Evolutionary conservation across 495 filamentous ascomycete genomes (phyloP).

Genomic region (Penicillium arizonense): DNA sequence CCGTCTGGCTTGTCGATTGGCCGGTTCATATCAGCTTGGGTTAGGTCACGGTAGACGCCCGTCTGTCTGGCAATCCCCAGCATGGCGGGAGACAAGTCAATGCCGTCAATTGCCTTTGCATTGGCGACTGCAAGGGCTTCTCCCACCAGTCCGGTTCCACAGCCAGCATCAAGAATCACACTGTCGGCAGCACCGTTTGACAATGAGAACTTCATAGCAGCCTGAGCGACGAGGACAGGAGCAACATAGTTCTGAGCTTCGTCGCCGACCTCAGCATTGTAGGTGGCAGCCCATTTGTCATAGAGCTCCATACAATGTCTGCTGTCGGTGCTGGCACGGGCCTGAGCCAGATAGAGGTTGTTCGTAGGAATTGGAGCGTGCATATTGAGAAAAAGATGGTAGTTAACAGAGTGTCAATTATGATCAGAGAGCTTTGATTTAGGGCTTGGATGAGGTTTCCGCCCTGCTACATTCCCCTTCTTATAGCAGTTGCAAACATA

Average conservation of each 20-base stretch:
- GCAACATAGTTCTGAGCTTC: conserved; percentile 40
- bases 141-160: conserved; percentile 46
- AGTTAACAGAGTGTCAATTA: background rate
- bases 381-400: conserved; percentile 16
- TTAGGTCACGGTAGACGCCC: conserved; percentile 39
- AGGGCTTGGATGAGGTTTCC: background rate
- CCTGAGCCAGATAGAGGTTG: conserved; percentile 25
- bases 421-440: background rate
- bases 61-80: conserved; percentile 38
- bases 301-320: conserved; percentile 40
- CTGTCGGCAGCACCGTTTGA: conserved; percentile 16
- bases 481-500: conserved; percentile 13
- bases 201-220: conserved; percentile 22
- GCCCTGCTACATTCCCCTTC: conserved; percentile 3
- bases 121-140: conserved; percentile 33
- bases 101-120: conserved; percentile 36
- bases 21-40: conserved; percentile 34
- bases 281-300: conserved; percentile 46
- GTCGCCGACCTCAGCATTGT: conserved; percentile 40
- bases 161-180: conserved; percentile 45
- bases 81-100: conserved; percentile 44
- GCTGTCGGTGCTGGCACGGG: conserved; percentile 21
- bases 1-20: conserved; percentile 27
- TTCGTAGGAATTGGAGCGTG: conserved; percentile 19
- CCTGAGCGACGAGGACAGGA: conserved; percentile 34